Conservation (phyloP, 2,329 filamentous ascomycete genomes). For the Xylaria sp. region DNA sequence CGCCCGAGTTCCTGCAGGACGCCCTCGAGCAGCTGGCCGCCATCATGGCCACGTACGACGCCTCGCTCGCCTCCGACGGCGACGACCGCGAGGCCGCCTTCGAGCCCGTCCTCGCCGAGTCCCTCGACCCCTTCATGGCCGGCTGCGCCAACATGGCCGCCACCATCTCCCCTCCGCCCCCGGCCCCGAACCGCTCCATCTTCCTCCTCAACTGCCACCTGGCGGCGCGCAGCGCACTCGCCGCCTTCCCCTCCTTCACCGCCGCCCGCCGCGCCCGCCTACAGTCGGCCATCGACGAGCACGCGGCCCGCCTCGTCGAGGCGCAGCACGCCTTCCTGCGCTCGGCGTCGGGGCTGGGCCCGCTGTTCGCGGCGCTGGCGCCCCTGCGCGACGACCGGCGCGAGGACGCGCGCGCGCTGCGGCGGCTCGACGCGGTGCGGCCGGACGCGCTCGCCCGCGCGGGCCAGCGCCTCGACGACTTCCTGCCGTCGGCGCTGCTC, state of each 20-base stretch:
- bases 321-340: slow-evolving; percentile 75
- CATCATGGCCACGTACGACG: slow-evolving; percentile 86
- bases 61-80: slow-evolving; percentile 66
- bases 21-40: slow-evolving; percentile 75
- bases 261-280: slow-evolving; percentile 57
- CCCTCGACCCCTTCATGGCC: slow-evolving; percentile 82
- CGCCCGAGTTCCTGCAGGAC: slow-evolving; percentile 79
- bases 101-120: slow-evolving; percentile 72
- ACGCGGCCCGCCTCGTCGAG: slow-evolving; percentile 61
- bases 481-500: slow-evolving; percentile 89
- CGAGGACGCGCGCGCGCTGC: slow-evolving; percentile 58
- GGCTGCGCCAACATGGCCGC: slow-evolving; percentile 72
- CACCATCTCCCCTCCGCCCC: slow-evolving; percentile 58
- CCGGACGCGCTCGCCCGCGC: slow-evolving; percentile 63
- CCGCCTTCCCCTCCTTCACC: slow-evolving; percentile 64
- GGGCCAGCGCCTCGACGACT: slow-evolving; percentile 82
- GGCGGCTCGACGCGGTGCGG: slow-evolving; percentile 59
- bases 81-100: slow-evolving; percentile 70
- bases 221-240: slow-evolving; percentile 58
- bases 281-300: slow-evolving; percentile 56
- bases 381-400: slow-evolving; percentile 38
- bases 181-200: slow-evolving; percentile 61
- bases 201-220: slow-evolving; percentile 75
- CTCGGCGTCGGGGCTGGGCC: slow-evolving; percentile 71
- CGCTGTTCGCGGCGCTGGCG: slow-evolving; percentile 62